These are phyloP conservation scores for Saccharum officinarum DNA, from an alignment of 176 grass and related monocot species.

Conservation along the genomic window DNA sequence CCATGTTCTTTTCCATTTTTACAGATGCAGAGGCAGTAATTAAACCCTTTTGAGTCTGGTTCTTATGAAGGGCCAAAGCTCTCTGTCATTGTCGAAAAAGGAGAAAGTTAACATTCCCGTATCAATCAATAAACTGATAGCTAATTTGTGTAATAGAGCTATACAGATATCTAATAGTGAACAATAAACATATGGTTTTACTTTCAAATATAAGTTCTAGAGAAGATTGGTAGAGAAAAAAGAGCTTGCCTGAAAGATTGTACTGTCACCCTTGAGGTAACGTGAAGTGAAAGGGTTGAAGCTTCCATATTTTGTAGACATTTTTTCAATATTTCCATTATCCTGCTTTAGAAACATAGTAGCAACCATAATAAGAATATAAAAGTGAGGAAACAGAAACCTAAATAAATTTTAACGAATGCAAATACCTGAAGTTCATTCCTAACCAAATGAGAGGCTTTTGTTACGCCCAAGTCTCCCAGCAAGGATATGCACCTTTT, in stretches of 20 bases:
- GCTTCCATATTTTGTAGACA: conserved; percentile 49
- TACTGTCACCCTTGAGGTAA: conserved; percentile 51
- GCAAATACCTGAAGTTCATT: conserved; percentile 43
- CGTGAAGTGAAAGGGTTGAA: conserved; percentile 54
- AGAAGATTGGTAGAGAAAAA: conserved; percentile 7
- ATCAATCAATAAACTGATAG: conserved; percentile 12
- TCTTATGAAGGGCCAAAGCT: conserved; percentile 78
- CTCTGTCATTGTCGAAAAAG: conserved; percentile 56
- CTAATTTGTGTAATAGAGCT: not conserved
- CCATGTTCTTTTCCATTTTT: conserved; percentile 42
- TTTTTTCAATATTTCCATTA: conserved; percentile 25
- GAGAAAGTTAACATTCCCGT: conserved; percentile 16
- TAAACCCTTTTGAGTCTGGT: conserved; percentile 45
- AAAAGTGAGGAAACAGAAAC: conserved; percentile 10
- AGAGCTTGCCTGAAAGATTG: conserved; percentile 67
- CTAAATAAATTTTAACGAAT: conserved; percentile 2
- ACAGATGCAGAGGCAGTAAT: not conserved
- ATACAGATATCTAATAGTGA: not conserved
- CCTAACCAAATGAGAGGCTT: conserved; percentile 31
- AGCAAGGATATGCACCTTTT: conserved; percentile 57
- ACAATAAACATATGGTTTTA: not conserved
- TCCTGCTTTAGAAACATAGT: conserved; percentile 40
- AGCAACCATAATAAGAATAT: conserved; percentile 37
- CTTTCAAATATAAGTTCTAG: conserved; percentile 2
- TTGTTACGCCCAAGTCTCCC: conserved; percentile 46